Evolutionary conservation across 768 basidiomycete species (phyloP).

Genomic region (Leccinum incarnatum): DNA sequence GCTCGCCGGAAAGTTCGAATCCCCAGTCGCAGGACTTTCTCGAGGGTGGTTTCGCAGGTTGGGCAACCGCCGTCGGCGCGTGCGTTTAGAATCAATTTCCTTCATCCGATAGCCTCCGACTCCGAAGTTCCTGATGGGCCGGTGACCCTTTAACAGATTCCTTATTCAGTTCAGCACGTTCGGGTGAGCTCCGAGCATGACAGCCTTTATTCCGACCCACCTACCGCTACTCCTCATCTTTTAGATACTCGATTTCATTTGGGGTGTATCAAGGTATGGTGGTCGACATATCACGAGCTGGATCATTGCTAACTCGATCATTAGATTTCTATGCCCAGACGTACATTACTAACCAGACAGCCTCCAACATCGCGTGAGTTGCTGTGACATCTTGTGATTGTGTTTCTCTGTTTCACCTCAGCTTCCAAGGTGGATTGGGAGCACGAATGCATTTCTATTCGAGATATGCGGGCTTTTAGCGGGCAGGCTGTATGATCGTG

Average conservation of each 20-base stretch:
- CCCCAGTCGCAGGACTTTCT: slow-evolving; percentile 13
- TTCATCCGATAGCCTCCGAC: neutral
- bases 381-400: neutral
- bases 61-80: slow-evolving; percentile 33
- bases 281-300: neutral
- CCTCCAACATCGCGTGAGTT: slow-evolving; percentile 41
- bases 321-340: slow-evolving; percentile 40
- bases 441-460: slow-evolving; percentile 46
- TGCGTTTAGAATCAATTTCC: slow-evolving; percentile 8
- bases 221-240: neutral
- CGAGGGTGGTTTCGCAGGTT: slow-evolving; percentile 30
- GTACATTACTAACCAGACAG: slow-evolving; percentile 35
- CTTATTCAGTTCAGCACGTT: slow-evolving; percentile 39
- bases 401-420: neutral
- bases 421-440: slow-evolving; percentile 42
- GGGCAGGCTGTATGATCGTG: slow-evolving; percentile 50
- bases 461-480: slow-evolving; percentile 43
- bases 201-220: neutral
- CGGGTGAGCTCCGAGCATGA: slow-evolving; percentile 25
- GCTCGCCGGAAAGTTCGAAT: neutral
- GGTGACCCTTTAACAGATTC: slow-evolving; percentile 25
- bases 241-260: slow-evolving; percentile 38
- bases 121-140: neutral
- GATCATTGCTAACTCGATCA: neutral
- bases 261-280: slow-evolving; percentile 43